Conservation (phyloP, 805 yeast species). For the Wickerhamiella allomyrinae region DNA sequence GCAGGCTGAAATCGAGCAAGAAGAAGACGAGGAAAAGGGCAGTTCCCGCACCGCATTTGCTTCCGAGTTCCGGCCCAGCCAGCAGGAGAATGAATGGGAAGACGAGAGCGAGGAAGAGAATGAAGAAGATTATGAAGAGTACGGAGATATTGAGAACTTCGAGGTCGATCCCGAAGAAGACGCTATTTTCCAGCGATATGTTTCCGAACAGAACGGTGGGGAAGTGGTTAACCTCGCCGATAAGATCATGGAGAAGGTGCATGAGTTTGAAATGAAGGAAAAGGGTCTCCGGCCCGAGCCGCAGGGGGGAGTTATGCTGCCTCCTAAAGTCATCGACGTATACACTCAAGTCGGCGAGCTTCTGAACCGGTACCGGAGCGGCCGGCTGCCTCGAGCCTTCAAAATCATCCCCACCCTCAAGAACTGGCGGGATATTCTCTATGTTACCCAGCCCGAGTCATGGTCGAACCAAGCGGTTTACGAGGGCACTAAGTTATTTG, state of each 20-base stretch:
- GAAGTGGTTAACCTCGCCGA: slow-evolving; percentile 48
- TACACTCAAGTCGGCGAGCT: slow-evolving; percentile 84
- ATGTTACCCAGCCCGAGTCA: slow-evolving; percentile 76
- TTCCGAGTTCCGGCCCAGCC: neutral
- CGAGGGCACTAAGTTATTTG: slow-evolving; percentile 89
- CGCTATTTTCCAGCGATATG: slow-evolving; percentile 64
- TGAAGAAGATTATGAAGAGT: slow-evolving; percentile 31
- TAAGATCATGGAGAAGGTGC: slow-evolving; percentile 79
- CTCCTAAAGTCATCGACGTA: slow-evolving; percentile 93
- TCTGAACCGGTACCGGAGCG: slow-evolving; percentile 80
- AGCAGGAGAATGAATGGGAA: slow-evolving; percentile 35
- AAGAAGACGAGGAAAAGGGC: slow-evolving; percentile 22
- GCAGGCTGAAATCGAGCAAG: slow-evolving; percentile 75
- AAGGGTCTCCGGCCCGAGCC: slow-evolving; percentile 8
- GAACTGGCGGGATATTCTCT: slow-evolving; percentile 92
- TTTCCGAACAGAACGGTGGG: slow-evolving; percentile 21
- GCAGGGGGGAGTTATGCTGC: slow-evolving; percentile 61
- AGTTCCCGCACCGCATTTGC: slow-evolving; percentile 9
- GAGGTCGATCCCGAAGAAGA: slow-evolving; percentile 71
- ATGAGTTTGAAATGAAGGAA: slow-evolving; percentile 35
- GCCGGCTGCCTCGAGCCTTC: slow-evolving; percentile 90
- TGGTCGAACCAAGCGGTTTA: slow-evolving; percentile 95
- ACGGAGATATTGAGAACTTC: slow-evolving; percentile 43
- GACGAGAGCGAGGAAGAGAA: slow-evolving; percentile 32
- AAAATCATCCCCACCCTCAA: slow-evolving; percentile 84